Evolutionary conservation across 2,329 filamentous ascomycete genomes (phyloP).

Genomic region (Madurella mycetomatis): DNA sequence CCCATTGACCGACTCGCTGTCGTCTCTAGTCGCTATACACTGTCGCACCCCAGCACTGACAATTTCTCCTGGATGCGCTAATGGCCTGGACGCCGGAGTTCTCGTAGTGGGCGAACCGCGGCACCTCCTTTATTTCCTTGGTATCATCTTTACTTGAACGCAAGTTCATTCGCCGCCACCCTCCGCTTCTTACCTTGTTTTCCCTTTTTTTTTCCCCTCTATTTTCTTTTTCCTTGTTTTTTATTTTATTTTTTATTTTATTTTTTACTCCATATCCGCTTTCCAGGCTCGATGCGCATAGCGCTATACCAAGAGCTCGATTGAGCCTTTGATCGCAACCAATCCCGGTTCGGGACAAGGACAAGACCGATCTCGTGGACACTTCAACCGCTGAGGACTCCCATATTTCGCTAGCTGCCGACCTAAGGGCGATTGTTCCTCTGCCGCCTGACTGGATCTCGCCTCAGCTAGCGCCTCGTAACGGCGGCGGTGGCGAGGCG

Average conservation of each 20-base stretch:
- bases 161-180: not conserved
- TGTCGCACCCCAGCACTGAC: not conserved
- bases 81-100: constrained; percentile 7
- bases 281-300: constrained; percentile 1
- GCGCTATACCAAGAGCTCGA: not conserved
- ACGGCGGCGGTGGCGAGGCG: constrained; percentile 18
- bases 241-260: not conserved
- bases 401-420: not conserved
- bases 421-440: not conserved
- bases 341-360: constrained; percentile 6
- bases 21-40: constrained; percentile 2
- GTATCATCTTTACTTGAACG: not conserved
- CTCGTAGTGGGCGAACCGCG: constrained; percentile 2
- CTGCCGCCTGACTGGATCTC: constrained; percentile 3
- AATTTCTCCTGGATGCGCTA: not conserved
- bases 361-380: not conserved
- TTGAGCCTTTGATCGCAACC: constrained; percentile 2
- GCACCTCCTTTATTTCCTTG: not conserved
- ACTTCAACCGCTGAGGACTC: constrained; percentile 4
- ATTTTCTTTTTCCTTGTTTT: not conserved
- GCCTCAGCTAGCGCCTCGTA: constrained; percentile 14
- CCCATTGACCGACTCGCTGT: constrained; percentile 9
- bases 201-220: not conserved
- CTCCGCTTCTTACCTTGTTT: not conserved
- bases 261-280: not conserved